phyloP scores from a whole-genome alignment of 805 yeast genomes.

The Ogataea trehaloabstinens region DNA sequence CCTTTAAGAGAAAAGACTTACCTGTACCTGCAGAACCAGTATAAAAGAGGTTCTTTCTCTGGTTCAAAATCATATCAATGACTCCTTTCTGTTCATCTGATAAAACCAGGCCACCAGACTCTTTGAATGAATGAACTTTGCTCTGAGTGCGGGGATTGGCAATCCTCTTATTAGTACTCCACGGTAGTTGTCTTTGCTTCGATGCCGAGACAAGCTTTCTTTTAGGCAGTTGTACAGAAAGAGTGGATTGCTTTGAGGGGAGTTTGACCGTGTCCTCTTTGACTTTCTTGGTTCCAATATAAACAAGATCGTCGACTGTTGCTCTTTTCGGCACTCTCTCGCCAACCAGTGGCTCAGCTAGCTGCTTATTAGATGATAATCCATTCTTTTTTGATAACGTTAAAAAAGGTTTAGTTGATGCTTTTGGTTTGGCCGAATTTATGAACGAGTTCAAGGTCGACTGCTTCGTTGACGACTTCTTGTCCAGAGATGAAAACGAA shows the following conservation, averaged over 20 bases:
- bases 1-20: slow-evolving; percentile 66
- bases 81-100: slow-evolving; percentile 45
- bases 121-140: slow-evolving; percentile 4
- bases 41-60: slow-evolving; percentile 58
- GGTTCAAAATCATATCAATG: slow-evolving; percentile 48
- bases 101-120: slow-evolving; percentile 8
- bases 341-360: no score
- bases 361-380: no score
- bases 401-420: neutral
- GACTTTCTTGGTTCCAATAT: no score
- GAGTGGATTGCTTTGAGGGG: no score
- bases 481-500: slow-evolving; percentile 8
- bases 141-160: slow-evolving; percentile 20
- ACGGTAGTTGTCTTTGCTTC: slow-evolving; percentile 19
- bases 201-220: no score
- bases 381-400: neutral
- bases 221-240: no score
- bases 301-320: no score
- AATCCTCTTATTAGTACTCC: slow-evolving; percentile 14
- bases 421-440: slow-evolving; percentile 11
- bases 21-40: slow-evolving; percentile 92
- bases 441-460: slow-evolving; percentile 18
- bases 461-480: slow-evolving; percentile 13
- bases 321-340: no score
- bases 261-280: no score